Conservation (phyloP, 2,329 filamentous ascomycete genomes). For the Colletotrichum aenigma region DNA sequence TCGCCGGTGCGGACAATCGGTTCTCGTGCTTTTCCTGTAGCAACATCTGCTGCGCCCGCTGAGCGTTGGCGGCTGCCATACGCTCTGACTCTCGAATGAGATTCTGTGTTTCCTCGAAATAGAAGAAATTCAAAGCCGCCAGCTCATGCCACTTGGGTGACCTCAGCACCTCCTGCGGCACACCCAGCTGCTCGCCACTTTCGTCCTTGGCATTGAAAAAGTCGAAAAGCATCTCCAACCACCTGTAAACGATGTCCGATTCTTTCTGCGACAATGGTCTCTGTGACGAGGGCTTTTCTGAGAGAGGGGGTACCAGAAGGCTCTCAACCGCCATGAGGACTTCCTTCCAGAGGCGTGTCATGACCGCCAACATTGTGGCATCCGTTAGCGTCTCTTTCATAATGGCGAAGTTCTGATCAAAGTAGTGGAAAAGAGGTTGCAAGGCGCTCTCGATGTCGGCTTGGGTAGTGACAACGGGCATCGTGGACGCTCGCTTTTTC, state of each 20-base stretch:
- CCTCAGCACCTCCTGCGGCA: conserved; percentile 89
- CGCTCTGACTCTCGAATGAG: conserved; percentile 94
- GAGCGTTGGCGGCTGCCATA: conserved; percentile 87
- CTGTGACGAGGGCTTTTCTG: conserved; percentile 90
- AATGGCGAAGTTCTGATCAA: conserved; percentile 98
- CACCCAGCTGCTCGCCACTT: conserved; percentile 80
- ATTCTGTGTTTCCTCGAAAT: conserved; percentile 90
- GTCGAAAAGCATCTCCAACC: conserved; percentile 86
- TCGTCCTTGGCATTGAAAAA: conserved; percentile 97
- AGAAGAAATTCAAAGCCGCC: conserved; percentile 97
- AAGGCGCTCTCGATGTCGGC: conserved; percentile 82
- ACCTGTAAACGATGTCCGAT: conserved; percentile 92
- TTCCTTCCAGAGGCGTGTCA: conserved; percentile 98
- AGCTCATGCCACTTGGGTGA: conserved; percentile 98
- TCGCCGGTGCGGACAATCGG: conserved; percentile 69
- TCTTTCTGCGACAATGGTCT: conserved; percentile 84
- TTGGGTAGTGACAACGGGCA: conserved; percentile 63
- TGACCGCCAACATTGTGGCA: conserved; percentile 97
- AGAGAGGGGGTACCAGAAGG: conserved; percentile 89
- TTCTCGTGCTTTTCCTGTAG: conserved; percentile 44
- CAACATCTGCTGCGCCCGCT: conserved; percentile 74
- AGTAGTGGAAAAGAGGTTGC: conserved; percentile 87
- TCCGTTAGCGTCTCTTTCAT: conserved; percentile 97
- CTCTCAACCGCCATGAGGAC: conserved; percentile 90
- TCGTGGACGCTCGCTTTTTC: conserved; percentile 62